Evolutionary conservation across 805 yeast genomes (phyloP), one percentile per base, ranked within the genome.

Genomic region (Metschnikowia dekortorum): DNA sequence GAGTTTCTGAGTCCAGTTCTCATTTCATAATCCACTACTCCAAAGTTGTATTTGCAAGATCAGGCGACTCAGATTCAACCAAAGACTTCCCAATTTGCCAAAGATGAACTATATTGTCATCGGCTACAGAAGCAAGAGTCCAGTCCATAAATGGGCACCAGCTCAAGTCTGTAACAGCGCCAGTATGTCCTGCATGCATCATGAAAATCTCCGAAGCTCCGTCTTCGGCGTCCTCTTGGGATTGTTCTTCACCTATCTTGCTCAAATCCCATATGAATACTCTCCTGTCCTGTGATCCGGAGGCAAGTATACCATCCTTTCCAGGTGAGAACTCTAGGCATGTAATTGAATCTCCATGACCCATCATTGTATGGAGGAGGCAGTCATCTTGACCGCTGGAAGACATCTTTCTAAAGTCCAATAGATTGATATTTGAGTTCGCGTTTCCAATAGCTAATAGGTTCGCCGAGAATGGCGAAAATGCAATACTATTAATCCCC

Each of bases 121-220:
- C 83, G 0, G 84, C 80, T 42, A 78, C 79, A 35, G 87, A 78
- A 0, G 87, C 89, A 49, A 86, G 60, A 36, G 87, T 77, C 91
- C 92, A 87, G n/a, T 87, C 87, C 51, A 82, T 75, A 57, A 74
- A 81, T 6, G 84, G 82, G 61, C 83, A 85, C 75, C 88, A 83
- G 33, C 83, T 78, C 56, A 87, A 73, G 63, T 87, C 96, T 39
- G 84, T 82, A 14, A 87, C 84, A 6, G 85, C 75, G 14, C 89
- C 85, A 16, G 90, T 84, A 62, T 89, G 96, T 18, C 96, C 96
- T 36, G 95, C 96, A 63, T 89, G 96, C 84, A 89, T 86, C 90
- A 89, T 86, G 59, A 89, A 73, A 34, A 89, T 68, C 65, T 89
- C 97, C 4, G 96, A 92, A 29, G 86, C 86, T 37, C 96, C 97